phyloP scores from a whole-genome alignment of 176 grass and related monocot species.

The Puya raimondii region DNA sequence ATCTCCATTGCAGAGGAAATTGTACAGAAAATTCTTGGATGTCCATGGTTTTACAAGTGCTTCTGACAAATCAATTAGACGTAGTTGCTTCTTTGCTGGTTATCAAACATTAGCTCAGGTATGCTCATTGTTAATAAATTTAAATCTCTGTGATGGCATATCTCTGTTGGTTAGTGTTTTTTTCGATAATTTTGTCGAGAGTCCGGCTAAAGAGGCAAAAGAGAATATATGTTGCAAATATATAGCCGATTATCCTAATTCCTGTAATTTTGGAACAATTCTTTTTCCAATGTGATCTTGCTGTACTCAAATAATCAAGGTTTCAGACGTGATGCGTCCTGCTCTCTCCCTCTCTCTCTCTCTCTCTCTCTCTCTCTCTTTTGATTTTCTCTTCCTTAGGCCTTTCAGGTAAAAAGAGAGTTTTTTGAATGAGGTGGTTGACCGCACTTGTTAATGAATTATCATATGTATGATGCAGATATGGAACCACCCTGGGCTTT shows the following conservation, averaged over 20 bases:
- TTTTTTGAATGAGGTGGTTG: background rate
- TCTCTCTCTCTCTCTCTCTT: too few species aligned
- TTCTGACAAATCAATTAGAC: slow-evolving; percentile 59
- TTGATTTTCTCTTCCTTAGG: too few species aligned
- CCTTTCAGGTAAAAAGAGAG: background rate
- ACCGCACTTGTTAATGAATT: background rate
- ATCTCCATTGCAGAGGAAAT: slow-evolving; percentile 74
- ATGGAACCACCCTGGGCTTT: slow-evolving; percentile 97
- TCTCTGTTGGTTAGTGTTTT: background rate
- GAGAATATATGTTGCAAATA: background rate
- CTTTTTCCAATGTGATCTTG: background rate
- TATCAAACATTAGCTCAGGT: slow-evolving; percentile 90
- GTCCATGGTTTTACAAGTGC: slow-evolving; percentile 71
- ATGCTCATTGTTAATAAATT: slow-evolving; percentile 1
- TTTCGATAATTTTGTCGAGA: background rate
- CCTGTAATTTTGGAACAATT: too few species aligned
- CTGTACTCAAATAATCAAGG: too few species aligned
- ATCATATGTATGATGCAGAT: slow-evolving; percentile 37
- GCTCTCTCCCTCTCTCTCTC: slow-evolving; percentile 24
- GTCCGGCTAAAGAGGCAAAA: background rate
- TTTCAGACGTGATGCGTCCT: background rate
- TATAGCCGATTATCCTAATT: background rate
- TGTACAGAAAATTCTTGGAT: slow-evolving; percentile 93
- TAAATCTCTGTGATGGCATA: background rate
- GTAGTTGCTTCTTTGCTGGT: slow-evolving; percentile 78